phyloP scores from a whole-genome alignment of 345 rosid genomes.

The Raphanus raphanistrum region DNA sequence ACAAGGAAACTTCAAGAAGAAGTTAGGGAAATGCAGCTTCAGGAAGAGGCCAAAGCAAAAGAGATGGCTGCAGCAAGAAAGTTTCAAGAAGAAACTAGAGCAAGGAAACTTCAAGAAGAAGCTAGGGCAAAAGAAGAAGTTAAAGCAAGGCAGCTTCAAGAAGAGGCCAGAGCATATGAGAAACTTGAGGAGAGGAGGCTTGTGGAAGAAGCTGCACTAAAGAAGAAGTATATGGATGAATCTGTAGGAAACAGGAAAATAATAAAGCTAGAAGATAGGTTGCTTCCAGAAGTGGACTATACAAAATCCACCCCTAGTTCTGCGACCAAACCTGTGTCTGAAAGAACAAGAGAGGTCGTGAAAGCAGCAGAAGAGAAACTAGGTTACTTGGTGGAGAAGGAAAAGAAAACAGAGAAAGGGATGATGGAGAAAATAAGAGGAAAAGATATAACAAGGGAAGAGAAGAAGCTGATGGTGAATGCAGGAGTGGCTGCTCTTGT shows the following conservation, averaged over 20 bases:
- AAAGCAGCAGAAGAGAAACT: constrained; percentile 13
- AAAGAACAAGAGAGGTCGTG: constrained; percentile 17
- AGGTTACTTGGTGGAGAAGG: constrained; percentile 31
- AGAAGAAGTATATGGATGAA: constrained; percentile 6
- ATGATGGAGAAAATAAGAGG: constrained; percentile 38
- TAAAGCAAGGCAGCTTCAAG: constrained; percentile 17
- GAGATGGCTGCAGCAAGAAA: background rate
- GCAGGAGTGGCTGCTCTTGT: constrained; percentile 61
- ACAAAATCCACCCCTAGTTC: background rate
- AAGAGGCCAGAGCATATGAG: constrained; percentile 6
- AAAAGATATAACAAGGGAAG: constrained; percentile 46
- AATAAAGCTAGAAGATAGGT: constrained; percentile 15
- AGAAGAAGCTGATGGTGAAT: constrained; percentile 49
- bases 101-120: constrained; percentile 22
- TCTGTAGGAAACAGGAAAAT: background rate
- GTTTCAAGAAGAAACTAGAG: constrained; percentile 32
- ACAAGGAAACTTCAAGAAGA: constrained; percentile 10
- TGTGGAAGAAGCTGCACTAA: constrained; percentile 23
- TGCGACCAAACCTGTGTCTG: constrained; percentile 1
- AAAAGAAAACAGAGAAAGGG: constrained; percentile 27
- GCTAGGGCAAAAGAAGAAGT: constrained; percentile 21
- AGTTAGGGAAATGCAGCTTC: background rate
- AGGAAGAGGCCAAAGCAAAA: background rate
- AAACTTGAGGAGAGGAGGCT: constrained; percentile 1
- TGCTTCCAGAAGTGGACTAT: constrained; percentile 35